Evolutionary conservation across 169 alveolate genomes (phyloP), one percentile per base, ranked within the genome.

Genomic region (Plasmodium adleri): DNA sequence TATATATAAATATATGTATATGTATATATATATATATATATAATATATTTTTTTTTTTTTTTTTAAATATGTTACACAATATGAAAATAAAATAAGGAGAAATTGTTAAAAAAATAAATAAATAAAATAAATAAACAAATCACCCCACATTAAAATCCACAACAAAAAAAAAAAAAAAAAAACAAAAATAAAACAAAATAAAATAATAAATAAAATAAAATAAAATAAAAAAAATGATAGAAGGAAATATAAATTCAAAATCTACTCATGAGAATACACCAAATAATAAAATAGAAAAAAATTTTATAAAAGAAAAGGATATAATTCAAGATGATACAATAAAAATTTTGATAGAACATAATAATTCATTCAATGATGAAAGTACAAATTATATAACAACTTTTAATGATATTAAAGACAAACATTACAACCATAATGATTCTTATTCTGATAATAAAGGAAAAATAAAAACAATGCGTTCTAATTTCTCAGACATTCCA

Each of bases 171-270:
- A 32, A 32, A 68, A 76, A 76, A 76, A 76, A 71, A 24, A 70
- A 76, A 76, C 5, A 32, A 32, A 1, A 0, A 32, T 3, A 3
- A 32, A 76, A 17, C 43, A 45, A 39, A 59, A 50, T 43, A 12
- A 50, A 66, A 45, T 26, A 59, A 50, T 43, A 12, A 50, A 66
- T 13, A 28, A 28, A 15, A 12, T 26, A 39, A 12, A 58, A 32
- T 26, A 62, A 15, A 12, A 49, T 15, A 12, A 45, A 73, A 22
- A 74, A 74, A 58, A 74, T 74, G 88, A 58, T 28, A 74, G 72
- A 74, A 28, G 43, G 63, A 13, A 56, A 59, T 58, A 15, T 59
- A 59, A 74, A 32, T 64, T 0, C 45, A 43, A 62, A 32, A 24
- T 43, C 72, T 43, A 72, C 72, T 26, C 39, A 28, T 74, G 63